Base-by-base conservation (phyloP, 1,284 basidiomycete species). In the Vanrija humicola region DNA sequence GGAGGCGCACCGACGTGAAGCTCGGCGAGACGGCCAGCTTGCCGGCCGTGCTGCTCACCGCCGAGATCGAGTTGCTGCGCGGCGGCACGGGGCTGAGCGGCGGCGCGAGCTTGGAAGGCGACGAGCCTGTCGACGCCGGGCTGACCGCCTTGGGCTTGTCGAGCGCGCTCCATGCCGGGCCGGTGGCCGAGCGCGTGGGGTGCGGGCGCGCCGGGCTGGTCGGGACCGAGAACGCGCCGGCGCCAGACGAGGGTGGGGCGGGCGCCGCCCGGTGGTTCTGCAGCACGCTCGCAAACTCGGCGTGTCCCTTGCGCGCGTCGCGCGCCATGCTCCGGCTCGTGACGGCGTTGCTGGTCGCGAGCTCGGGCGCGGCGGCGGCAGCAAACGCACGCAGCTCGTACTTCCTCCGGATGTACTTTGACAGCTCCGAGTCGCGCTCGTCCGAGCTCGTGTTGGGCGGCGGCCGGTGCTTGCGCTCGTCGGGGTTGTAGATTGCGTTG, bases 321-420 rank as follows among this genome's bases (percentile, higher is more conserved):
- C 45, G 52, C 15, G 55, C 55, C 12, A 42, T 50, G 9, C 49
- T 53, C 26, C 55, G 52, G 34, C 56, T 56, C 48, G 58, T 56
- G 46, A 55, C 40, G 7, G 50, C 46, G 28, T 58, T 52, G 18
- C 47, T 26, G 2, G 45, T 44, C 7, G 54, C 56, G 16, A 52
- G 59, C 40, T 55, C 55, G 4, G 21, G 43, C n/a, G 50, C 40
- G 7, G 59, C 61, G 3, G 59, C 63, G 15, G 56, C 54, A 46
- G 65, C 64, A 63, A 76, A 77, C 28, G 68, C 63, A 5, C 74
- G 73, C 15, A 64, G 55, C 56, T 76, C 75, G 55, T 75, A 77
- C 56, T 77, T 77, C 48, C 63, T 54, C 50, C 75, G 55, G 23
- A 77, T 76, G 55, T 69, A 76, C 58, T 66, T 65, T 50, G 75